Evolutionary conservation across 2,329 filamentous ascomycete species (phyloP), one percentile per base, ranked within the genome.

Genomic region (Colletotrichum theobromicola): DNA sequence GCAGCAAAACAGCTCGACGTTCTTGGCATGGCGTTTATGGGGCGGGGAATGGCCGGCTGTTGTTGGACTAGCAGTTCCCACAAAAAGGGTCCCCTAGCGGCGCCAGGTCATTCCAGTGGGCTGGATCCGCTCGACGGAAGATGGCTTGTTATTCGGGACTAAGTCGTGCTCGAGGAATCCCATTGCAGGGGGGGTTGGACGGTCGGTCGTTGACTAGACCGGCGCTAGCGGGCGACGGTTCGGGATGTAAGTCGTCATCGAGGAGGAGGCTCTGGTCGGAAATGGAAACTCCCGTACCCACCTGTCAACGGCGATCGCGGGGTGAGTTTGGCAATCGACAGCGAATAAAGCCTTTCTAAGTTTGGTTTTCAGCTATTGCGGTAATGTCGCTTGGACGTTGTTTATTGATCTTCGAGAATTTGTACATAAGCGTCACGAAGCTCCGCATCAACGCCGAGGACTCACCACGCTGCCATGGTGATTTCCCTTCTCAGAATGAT

Each of bases 1-100:
- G 15, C 55, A 72, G 32, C 55, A 16, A 62, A 32, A 7, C 15
- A 57, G 57, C 57, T 30, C 42, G 35, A 30, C 63, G 35, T 18
- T 67, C 72, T 72, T 75, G 68, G 68, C 68, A 63, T 67, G 68
- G 72, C 63, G 62, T 42, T 35, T 13, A 21, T n/a, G 30, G 37
- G 37, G 55, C 50, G 62, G 26, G 63, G 32, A 55, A 57, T 68
- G 66, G 24, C n/a, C 32, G 2, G 37, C 37, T 32, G 18, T 46
- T 30, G 61, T 50, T 21, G 61, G 64, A 30, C 18, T 30, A 26
- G 26, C 13, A 50, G 21, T n/a, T 26, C 16, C 3, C 18, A 37
- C 26, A 18, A n/a, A 46, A 30, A 28, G 18, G 66, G n/a, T n/a
- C 34, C 35, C 8, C 28, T 61, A 61, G 66, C 35, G 55, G 55